These are phyloP conservation scores for Xylariaceae sp. DNA, from an alignment of 2,329 filamentous ascomycete species.

Conservation along the genomic window DNA sequence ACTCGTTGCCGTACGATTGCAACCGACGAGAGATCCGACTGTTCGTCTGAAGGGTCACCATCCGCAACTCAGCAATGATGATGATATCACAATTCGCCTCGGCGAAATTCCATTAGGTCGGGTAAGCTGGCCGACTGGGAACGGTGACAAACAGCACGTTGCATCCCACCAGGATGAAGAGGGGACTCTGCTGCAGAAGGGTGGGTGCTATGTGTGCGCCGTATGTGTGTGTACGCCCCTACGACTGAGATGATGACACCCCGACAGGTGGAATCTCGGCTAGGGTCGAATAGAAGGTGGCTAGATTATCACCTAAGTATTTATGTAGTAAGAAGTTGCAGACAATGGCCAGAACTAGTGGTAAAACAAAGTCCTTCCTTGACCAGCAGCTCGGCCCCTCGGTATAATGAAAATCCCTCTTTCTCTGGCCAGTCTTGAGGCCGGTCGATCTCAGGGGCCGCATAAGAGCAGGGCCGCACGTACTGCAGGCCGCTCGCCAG, in stretches of 20 bases:
- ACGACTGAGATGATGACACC: slow-evolving; percentile 5
- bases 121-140: slow-evolving; percentile 18
- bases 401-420: slow-evolving; percentile 5
- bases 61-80: slow-evolving; percentile 19
- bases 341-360: background rate
- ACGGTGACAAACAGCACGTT: slow-evolving; percentile 24
- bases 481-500: slow-evolving; percentile 2
- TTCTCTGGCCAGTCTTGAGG: slow-evolving; percentile 1
- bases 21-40: slow-evolving; percentile 11
- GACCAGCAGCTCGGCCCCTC: slow-evolving; percentile 7
- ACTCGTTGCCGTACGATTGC: slow-evolving; percentile 17
- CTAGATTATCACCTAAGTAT: background rate
- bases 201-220: slow-evolving; percentile 11
- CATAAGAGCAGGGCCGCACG: slow-evolving; percentile 13
- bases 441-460: slow-evolving; percentile 11
- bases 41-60: slow-evolving; percentile 9
- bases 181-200: slow-evolving; percentile 20
- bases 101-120: slow-evolving; percentile 22
- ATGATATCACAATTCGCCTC: slow-evolving; percentile 26
- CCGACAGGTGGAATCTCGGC: slow-evolving; percentile 10
- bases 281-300: background rate
- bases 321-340: background rate
- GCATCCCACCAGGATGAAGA: slow-evolving; percentile 21
- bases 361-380: slow-evolving; percentile 2
- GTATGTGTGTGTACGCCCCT: slow-evolving; percentile 18